Evolutionary conservation across 192 early-diverging fungal species (phyloP).

Genomic region (Mortierella claussenii): DNA sequence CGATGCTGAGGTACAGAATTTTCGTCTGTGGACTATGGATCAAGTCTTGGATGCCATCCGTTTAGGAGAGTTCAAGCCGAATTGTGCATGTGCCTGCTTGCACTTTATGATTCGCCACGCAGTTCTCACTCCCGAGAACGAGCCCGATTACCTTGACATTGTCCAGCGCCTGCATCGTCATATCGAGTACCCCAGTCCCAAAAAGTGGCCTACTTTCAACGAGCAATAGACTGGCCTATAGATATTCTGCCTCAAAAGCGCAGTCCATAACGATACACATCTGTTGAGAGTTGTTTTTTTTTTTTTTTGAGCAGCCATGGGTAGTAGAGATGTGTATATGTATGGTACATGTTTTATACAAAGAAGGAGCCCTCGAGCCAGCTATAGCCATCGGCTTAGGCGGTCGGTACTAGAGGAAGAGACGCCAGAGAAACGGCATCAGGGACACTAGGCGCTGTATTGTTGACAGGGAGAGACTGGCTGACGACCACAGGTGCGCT

Average conservation of each 20-base stretch:
- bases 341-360: no score
- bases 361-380: no score
- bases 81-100: conserved; percentile 80
- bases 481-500: no score
- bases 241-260: no score
- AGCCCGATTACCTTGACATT: conserved; percentile 85
- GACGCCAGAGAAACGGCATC: neutral
- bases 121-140: conserved; percentile 77
- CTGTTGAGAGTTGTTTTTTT: no score
- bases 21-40: conserved; percentile 76
- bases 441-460: neutral
- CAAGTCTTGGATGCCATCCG: conserved; percentile 60
- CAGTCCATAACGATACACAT: no score
- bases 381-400: no score
- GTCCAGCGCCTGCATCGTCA: conserved; percentile 68
- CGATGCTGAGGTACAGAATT: conserved; percentile 89
- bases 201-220: conserved; percentile 49
- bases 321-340: no score
- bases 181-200: conserved; percentile 75
- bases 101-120: conserved; percentile 91
- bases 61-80: conserved; percentile 81
- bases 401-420: no score
- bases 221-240: no score
- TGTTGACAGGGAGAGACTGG: no score
- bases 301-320: no score